Evolutionary conservation across 305 asterid species (phyloP).

Genomic region (Rubia tinctorum): DNA sequence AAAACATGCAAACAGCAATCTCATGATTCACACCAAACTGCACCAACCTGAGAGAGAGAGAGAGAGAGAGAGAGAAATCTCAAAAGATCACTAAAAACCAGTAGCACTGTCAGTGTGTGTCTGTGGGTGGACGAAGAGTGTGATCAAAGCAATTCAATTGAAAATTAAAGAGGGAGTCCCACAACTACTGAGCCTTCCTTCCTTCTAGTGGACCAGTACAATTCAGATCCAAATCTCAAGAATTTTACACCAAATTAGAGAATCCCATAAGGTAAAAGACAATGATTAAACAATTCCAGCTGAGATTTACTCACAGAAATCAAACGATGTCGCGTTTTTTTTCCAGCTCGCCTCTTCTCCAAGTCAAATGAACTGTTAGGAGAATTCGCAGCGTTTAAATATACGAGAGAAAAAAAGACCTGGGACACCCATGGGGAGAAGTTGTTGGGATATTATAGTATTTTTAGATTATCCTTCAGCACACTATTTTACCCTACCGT

Average conservation of each 20-base stretch:
- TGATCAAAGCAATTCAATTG: slow-evolving; percentile 18
- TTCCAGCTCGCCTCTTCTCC: background rate
- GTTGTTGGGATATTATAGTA: too few species aligned
- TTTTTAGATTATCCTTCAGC: too few species aligned
- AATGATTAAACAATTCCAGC: background rate
- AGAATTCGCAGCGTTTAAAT: too few species aligned
- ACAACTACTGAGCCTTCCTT: background rate
- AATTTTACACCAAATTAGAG: background rate
- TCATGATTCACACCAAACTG: slow-evolving; percentile 22
- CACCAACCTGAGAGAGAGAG: slow-evolving; percentile 18
- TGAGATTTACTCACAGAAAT: background rate
- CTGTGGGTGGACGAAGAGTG: slow-evolving; percentile 5
- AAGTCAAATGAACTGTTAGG: background rate
- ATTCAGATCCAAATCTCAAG: slow-evolving; percentile 23
- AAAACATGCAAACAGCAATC: slow-evolving; percentile 15
- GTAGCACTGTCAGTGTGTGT: background rate
- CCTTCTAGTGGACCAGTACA: background rate
- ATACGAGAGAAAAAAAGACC: too few species aligned
- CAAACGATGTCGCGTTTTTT: background rate
- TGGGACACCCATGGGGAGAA: too few species aligned
- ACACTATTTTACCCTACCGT: too few species aligned
- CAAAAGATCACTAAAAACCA: slow-evolving; percentile 14
- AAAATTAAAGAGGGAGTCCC: slow-evolving; percentile 10
- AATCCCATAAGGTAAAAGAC: background rate
- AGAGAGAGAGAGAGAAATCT: slow-evolving; percentile 5